Conservation (phyloP, 176 grass and related monocot genomes). For the Oryza meridionalis region DNA sequence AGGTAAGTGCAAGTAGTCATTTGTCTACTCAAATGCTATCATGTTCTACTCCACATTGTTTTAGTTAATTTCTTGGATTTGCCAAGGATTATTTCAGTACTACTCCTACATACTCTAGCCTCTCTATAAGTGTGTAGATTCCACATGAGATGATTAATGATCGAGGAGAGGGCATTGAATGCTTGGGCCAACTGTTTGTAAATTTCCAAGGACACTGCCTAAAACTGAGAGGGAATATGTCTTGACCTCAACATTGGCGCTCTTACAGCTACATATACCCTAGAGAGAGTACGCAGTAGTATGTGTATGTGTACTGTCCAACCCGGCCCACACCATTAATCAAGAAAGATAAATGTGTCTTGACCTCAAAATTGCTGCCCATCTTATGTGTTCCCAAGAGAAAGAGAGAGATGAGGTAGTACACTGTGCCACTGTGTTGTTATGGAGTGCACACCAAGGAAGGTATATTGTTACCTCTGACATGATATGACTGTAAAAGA, state of each 20-base stretch:
- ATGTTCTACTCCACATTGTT: neutral
- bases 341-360: conserved; percentile 58
- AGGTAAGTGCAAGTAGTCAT: neutral
- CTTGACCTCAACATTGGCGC: conserved; percentile 60
- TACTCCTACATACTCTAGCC: neutral
- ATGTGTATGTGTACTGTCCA: conserved; percentile 8
- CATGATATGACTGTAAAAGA: conserved; percentile 23
- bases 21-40: neutral
- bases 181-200: conserved; percentile 37
- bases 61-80: neutral
- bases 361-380: conserved; percentile 65
- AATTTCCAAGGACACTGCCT: conserved; percentile 60
- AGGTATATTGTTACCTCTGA: conserved; percentile 25
- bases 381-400: conserved; percentile 53
- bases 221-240: conserved; percentile 54
- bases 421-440: neutral
- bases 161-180: conserved; percentile 51
- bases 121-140: conserved; percentile 44
- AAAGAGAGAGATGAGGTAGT: conserved; percentile 13
- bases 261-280: conserved; percentile 56
- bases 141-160: conserved; percentile 37
- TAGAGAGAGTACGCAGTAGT: conserved; percentile 49
- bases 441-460: conserved; percentile 41
- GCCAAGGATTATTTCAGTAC: conserved; percentile 2
- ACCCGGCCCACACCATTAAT: conserved; percentile 29